Base-by-base conservation (phyloP, 1,284 basidiomycete genomes). In the Termitomyces sp. region DNA sequence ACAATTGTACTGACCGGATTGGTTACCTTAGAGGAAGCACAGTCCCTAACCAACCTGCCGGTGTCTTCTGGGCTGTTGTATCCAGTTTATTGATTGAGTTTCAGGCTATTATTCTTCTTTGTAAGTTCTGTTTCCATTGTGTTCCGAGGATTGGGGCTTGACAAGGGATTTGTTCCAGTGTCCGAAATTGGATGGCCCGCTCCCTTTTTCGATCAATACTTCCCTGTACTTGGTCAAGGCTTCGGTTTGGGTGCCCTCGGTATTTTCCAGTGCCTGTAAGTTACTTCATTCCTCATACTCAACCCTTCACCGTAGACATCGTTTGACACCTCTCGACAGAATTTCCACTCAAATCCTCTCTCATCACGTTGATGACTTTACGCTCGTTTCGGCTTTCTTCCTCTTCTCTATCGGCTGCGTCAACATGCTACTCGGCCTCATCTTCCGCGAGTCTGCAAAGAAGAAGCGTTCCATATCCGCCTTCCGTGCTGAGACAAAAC, bases 181-280 rank as follows among this genome's bases (percentile, higher is more conserved):
- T 81, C 79, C 34, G 78, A 80, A 62, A 55, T 76, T 46, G 68
- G 85, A 56, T 88, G 88, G 81, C 90, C 90, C 1, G 68, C 74
- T 34, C 62, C 67, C 10, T 86, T 93, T 73, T 94, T 94, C 73
- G 76, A 82, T 58, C 77, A 78, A 28, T 93, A 78, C 75, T 87
- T 95, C 70, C 92, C 92, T n/a, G 82, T 94, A 44, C 82, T 95
- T n/a, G 92, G 92, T 8, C 77, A 75, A 13, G 77, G 82, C 45
- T 92, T 93, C 68, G 90, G 92, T 42, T 73, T 94, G 19, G 91
- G 91, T 34, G 79, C 89, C 26, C 78, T 94, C 5, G 92, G 92
- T 19, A 80, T 90, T 56, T 86, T 94, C 65, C 87, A 95, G 69
- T 83, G 83, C 72, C 74, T 93, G 85, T 89, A 63, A 65, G 83